Conservation (phyloP, 805 yeast genomes). For the Hyphopichia homilentoma region DNA sequence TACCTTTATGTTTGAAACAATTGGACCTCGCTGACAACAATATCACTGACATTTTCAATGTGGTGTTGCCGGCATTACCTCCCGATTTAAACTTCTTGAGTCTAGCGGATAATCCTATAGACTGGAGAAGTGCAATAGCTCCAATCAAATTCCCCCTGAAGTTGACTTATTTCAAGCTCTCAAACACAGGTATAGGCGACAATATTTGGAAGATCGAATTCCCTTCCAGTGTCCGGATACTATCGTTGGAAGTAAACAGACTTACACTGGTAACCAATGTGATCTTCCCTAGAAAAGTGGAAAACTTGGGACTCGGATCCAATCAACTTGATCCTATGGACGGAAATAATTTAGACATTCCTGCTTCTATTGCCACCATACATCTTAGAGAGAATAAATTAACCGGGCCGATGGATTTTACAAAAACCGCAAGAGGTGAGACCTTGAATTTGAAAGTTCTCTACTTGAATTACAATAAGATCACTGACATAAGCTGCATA, state of each 20-base stretch:
- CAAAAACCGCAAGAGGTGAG: conserved; percentile 9
- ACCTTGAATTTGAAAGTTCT: conserved; percentile 9
- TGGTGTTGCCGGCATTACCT: background rate
- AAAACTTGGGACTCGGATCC: conserved; percentile 14
- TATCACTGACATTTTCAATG: conserved; percentile 1
- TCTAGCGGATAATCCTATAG: conserved; percentile 16
- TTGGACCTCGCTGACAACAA: background rate
- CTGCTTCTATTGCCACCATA: conserved; percentile 5
- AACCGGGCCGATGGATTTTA: conserved; percentile 10
- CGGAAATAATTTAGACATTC: too few relatives aligned
- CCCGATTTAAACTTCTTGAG: conserved; percentile 1
- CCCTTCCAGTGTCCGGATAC: conserved; percentile 10
- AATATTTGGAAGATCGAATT: conserved; percentile 8
- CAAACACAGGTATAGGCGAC: conserved; percentile 12
- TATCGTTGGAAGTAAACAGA: conserved; percentile 16
- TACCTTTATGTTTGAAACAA: conserved; percentile 1
- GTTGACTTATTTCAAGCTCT: conserved; percentile 10
- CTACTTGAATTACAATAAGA: conserved; percentile 12
- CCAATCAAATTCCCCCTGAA: conserved; percentile 9
- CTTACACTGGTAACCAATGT: conserved; percentile 12
- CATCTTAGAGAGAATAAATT: conserved; percentile 17
- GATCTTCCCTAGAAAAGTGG: conserved; percentile 10
- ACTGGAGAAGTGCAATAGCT: conserved; percentile 8
- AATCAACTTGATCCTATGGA: too few relatives aligned
- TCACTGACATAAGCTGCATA: conserved; percentile 11